Evolutionary conservation across 1,139 yeast species (phyloP).

Genomic region (Pichia sp.): DNA sequence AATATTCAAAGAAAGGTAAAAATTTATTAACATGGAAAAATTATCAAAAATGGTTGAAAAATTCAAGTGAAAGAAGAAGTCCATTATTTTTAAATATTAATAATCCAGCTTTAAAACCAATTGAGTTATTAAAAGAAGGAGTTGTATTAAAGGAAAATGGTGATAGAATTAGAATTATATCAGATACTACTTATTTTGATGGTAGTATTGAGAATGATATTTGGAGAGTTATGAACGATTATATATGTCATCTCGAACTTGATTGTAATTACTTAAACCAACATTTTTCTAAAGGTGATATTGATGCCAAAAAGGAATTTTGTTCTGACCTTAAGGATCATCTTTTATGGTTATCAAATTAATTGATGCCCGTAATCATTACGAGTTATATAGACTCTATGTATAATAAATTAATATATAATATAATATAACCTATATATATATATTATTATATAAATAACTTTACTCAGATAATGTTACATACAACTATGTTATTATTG

Average conservation of each 20-base stretch:
- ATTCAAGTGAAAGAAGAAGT: slow-evolving; percentile 22
- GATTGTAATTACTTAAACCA: slow-evolving; percentile 23
- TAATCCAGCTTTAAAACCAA: slow-evolving; percentile 25
- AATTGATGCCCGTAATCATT: too few species aligned
- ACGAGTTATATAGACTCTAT: too few species aligned
- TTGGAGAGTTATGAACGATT: slow-evolving; percentile 29
- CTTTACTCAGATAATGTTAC: too few species aligned
- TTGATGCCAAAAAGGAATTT: slow-evolving; percentile 16
- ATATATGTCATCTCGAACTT: slow-evolving; percentile 23
- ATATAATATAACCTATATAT: too few species aligned
- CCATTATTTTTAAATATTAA: slow-evolving; percentile 26
- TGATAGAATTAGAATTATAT: slow-evolving; percentile 25
- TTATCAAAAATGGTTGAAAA: slow-evolving; percentile 18
- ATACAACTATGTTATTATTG: too few species aligned
- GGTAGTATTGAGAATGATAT: slow-evolving; percentile 20
- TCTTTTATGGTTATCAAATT: slow-evolving; percentile 23
- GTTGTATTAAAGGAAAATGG: slow-evolving; percentile 27
- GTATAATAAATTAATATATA: too few species aligned
- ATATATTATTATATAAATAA: too few species aligned
- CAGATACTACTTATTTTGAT: slow-evolving; percentile 19
- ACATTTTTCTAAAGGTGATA: slow-evolving; percentile 17
- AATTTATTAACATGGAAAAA: slow-evolving; percentile 16
- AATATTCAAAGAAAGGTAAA: slow-evolving; percentile 17
- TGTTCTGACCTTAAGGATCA: slow-evolving; percentile 26
- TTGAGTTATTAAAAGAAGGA: slow-evolving; percentile 23